Percentiles rank a stretch among this genome's conserved stretches.
Evolutionary conservation across 2,329 filamentous ascomycete genomes (phyloP).

Genomic region (Thelonectria discophora): DNA sequence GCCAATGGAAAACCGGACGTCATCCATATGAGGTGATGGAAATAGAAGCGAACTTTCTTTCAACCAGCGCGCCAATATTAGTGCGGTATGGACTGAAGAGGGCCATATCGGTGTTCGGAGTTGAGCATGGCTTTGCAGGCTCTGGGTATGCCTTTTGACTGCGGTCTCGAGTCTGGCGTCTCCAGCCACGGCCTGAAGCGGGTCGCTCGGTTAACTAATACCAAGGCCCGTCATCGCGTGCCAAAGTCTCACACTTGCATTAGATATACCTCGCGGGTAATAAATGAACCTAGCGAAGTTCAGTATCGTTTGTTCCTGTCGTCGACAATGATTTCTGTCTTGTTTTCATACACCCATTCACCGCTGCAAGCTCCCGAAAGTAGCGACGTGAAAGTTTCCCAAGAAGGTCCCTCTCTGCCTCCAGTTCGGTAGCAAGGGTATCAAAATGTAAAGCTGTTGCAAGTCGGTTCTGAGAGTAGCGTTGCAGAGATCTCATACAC

Average conservation of each 20-base stretch:
- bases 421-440: too few relatives aligned
- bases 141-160: conserved; percentile 25
- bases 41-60: background rate
- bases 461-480: too few relatives aligned
- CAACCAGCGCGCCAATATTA: background rate
- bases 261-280: background rate
- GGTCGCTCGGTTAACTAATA: background rate
- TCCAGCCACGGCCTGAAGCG: conserved; percentile 15
- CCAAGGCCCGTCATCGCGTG: conserved; percentile 26
- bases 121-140: conserved; percentile 21
- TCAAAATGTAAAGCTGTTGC: too few relatives aligned
- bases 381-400: too few relatives aligned
- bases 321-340: background rate
- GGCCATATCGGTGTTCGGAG: background rate
- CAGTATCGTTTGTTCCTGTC: background rate
- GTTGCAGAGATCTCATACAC: too few relatives aligned
- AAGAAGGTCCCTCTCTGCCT: too few relatives aligned
- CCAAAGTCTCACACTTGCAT: conserved; percentile 6
- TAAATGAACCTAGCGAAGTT: conserved; percentile 11
- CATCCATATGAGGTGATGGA: background rate
- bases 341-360: too few relatives aligned
- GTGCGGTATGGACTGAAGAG: background rate
- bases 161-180: conserved; percentile 6
- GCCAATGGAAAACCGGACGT: background rate
- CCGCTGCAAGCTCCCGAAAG: too few relatives aligned